phyloP scores from a whole-genome alignment of 805 yeast species.

The Clavispora fructus region DNA sequence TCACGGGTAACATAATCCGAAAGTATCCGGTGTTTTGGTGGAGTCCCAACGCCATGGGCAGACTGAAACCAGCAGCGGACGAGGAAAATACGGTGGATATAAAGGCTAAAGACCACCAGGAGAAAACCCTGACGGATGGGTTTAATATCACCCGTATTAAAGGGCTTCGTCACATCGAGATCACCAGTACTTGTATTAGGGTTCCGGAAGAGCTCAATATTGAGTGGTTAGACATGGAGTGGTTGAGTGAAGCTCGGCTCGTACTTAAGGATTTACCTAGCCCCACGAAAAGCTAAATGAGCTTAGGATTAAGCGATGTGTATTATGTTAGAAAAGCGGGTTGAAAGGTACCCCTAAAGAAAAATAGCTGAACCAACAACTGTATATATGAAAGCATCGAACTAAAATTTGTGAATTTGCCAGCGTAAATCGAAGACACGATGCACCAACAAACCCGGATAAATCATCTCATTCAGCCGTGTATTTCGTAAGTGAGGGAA shows the following conservation, averaged over 20 bases:
- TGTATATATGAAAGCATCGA: too few species aligned
- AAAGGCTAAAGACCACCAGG: neutral
- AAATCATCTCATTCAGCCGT: too few species aligned
- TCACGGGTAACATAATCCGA: slow-evolving; percentile 50
- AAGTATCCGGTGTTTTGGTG: slow-evolving; percentile 60
- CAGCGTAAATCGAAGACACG: too few species aligned
- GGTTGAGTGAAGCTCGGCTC: neutral
- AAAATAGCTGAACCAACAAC: too few species aligned
- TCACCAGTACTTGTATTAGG: neutral
- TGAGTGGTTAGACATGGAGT: neutral
- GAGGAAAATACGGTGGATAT: neutral
- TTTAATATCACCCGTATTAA: neutral
- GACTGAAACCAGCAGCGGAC: neutral
- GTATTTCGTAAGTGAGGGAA: too few species aligned
- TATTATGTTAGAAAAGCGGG: too few species aligned
- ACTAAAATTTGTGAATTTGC: too few species aligned
- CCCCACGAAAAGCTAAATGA: too few species aligned
- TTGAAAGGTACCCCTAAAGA: too few species aligned
- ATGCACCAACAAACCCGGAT: too few species aligned
- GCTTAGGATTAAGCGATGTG: too few species aligned
- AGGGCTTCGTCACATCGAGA: neutral
- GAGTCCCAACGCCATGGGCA: slow-evolving; percentile 17
- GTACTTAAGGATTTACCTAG: neutral
- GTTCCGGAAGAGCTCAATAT: neutral
- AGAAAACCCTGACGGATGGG: neutral